Evolutionary conservation across 352 stramenopile genomes (phyloP).

Genomic region (Globisporangium abappressorium): DNA sequence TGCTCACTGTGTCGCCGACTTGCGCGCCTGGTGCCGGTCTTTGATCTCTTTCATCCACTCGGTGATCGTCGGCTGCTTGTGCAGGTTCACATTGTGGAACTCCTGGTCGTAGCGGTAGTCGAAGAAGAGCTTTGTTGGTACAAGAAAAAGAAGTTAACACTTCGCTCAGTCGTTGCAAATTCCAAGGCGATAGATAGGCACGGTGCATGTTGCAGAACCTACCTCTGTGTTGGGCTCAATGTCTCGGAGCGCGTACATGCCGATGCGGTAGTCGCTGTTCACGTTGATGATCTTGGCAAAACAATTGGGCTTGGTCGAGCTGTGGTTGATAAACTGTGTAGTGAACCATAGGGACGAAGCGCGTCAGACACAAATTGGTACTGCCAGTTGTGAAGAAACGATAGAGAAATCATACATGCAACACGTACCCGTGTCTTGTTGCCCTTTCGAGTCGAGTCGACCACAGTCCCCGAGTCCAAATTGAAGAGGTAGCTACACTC

Average conservation of each 20-base stretch:
- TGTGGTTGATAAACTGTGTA: constrained; percentile 88
- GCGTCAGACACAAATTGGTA: not conserved
- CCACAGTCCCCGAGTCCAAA: constrained; percentile 86
- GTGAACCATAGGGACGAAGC: not conserved
- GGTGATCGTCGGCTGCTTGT: constrained; percentile 58
- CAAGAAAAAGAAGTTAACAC: constrained; percentile 12
- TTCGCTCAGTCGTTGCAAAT: not conserved
- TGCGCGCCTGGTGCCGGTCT: constrained; percentile 4
- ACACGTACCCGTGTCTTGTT: constrained; percentile 90
- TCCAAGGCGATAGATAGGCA: not conserved
- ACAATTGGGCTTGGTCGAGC: constrained; percentile 78
- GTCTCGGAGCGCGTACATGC: constrained; percentile 89
- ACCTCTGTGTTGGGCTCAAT: constrained; percentile 88
- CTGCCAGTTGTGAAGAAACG: not conserved
- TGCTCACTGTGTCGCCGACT: not conserved
- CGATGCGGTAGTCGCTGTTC: constrained; percentile 92
- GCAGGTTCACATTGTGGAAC: constrained; percentile 51
- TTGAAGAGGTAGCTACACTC: constrained; percentile 92
- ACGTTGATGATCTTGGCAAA: constrained; percentile 89
- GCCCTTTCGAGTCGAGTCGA: constrained; percentile 93
- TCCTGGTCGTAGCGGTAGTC: constrained; percentile 83
- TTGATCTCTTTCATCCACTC: constrained; percentile 61
- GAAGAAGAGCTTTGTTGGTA: constrained; percentile 66
- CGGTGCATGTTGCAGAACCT: not conserved
- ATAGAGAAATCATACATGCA: not conserved